Evolutionary conservation across 1,139 yeast species (phyloP).

Genomic region (Candida buenavistaensis): DNA sequence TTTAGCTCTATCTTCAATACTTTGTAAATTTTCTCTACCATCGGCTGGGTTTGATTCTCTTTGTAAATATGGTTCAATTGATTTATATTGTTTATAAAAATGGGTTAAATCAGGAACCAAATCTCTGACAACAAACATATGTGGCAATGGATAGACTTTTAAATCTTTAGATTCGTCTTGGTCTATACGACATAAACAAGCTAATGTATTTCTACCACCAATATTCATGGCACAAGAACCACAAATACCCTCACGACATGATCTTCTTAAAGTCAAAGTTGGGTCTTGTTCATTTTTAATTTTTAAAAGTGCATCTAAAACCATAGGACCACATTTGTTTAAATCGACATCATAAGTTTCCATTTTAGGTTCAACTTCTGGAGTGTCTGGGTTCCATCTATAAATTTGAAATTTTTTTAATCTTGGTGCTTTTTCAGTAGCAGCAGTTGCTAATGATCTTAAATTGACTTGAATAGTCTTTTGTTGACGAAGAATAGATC

Average conservation of each 20-base stretch:
- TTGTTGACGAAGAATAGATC: slow-evolving; percentile 31
- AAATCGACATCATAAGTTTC: slow-evolving; percentile 82
- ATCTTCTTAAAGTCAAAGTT: slow-evolving; percentile 93
- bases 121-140: slow-evolving; percentile 96
- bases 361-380: slow-evolving; percentile 87
- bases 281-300: slow-evolving; percentile 97
- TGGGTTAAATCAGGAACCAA: slow-evolving; percentile 97
- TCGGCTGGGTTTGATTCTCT: slow-evolving; percentile 79
- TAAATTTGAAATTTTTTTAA: slow-evolving; percentile 86
- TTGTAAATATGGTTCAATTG: slow-evolving; percentile 95
- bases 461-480: slow-evolving; percentile 13
- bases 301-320: slow-evolving; percentile 89
- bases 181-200: slow-evolving; percentile 94
- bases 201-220: slow-evolving; percentile 95
- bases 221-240: slow-evolving; percentile 99
- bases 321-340: slow-evolving; percentile 96
- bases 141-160: slow-evolving; percentile 96
- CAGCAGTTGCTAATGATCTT: slow-evolving; percentile 46
- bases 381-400: slow-evolving; percentile 98
- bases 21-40: slow-evolving; percentile 91
- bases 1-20: slow-evolving; percentile 92
- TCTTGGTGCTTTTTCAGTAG: slow-evolving; percentile 46
- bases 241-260: slow-evolving; percentile 99
- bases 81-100: slow-evolving; percentile 97
- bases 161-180: slow-evolving; percentile 69